Conservation (phyloP, 352 stramenopile genomes). For the Pythium chondricola region DNA sequence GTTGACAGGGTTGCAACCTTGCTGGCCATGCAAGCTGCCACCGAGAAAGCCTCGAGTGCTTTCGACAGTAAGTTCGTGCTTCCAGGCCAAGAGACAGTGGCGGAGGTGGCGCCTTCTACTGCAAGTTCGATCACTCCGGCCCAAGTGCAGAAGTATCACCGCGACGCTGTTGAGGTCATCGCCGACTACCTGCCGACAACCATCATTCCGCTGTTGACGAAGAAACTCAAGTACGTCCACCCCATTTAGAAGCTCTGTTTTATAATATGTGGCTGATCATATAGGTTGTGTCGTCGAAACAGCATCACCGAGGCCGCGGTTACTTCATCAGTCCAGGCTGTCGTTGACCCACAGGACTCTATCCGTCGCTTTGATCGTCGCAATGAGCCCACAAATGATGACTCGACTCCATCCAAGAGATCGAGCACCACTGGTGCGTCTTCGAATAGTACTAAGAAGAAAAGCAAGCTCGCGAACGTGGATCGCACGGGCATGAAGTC, state of each 20-base stretch:
- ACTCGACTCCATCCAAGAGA: slow-evolving; percentile 27
- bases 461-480: slow-evolving; percentile 75
- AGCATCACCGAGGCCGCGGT: background rate
- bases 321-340: background rate
- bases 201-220: slow-evolving; percentile 38
- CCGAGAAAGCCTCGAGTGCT: slow-evolving; percentile 9
- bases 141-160: slow-evolving; percentile 21
- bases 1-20: slow-evolving; percentile 26
- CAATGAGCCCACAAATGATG: slow-evolving; percentile 16
- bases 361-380: slow-evolving; percentile 29
- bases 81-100: slow-evolving; percentile 1
- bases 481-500: slow-evolving; percentile 80
- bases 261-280: too few relatives aligned
- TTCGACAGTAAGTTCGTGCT: slow-evolving; percentile 37
- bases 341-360: slow-evolving; percentile 5
- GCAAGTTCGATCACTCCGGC: slow-evolving; percentile 2
- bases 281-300: background rate
- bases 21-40: slow-evolving; percentile 28
- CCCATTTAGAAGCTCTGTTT: too few relatives aligned
- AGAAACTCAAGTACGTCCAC: slow-evolving; percentile 44
- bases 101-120: background rate
- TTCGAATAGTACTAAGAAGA: slow-evolving; percentile 52
- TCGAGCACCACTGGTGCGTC: slow-evolving; percentile 15
- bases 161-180: slow-evolving; percentile 53
- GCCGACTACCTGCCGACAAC: slow-evolving; percentile 46